Percentiles rank a stretch among this genome's conserved stretches.
Conservation (phyloP, 2,329 filamentous ascomycete species). For the Alternaria conjuncta region DNA sequence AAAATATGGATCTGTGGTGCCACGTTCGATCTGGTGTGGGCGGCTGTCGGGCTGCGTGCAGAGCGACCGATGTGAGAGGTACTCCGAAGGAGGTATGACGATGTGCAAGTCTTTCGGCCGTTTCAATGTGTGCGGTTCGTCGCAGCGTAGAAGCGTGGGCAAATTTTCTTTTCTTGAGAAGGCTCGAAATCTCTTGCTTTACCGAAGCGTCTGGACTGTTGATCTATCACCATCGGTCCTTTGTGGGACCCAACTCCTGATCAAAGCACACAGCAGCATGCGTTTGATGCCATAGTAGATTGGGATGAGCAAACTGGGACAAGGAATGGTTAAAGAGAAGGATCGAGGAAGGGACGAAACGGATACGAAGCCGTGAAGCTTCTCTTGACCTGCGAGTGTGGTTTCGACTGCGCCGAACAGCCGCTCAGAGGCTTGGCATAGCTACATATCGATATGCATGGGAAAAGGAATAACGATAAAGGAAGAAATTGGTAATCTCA, state of each 20-base stretch:
- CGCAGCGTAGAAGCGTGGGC: neutral
- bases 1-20: neutral
- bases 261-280: neutral
- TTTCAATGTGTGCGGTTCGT: neutral
- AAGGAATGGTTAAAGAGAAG: neutral
- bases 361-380: neutral
- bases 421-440: conserved; percentile 10
- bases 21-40: neutral
- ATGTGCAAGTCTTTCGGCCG: neutral
- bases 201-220: neutral
- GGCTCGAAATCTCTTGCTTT: neutral
- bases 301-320: neutral
- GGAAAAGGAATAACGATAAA: neutral
- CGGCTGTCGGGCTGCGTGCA: neutral
- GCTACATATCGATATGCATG: neutral
- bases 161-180: neutral
- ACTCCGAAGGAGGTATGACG: neutral
- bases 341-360: neutral
- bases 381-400: neutral
- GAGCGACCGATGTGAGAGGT: neutral
- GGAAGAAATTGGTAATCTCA: neutral
- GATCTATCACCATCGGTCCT: neutral
- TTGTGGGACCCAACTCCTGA: neutral
- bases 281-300: neutral
- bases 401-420: conserved; percentile 19